These are phyloP conservation scores for Nemania diffusa DNA, from an alignment of 2,329 filamentous ascomycete genomes.

Conservation along the genomic window DNA sequence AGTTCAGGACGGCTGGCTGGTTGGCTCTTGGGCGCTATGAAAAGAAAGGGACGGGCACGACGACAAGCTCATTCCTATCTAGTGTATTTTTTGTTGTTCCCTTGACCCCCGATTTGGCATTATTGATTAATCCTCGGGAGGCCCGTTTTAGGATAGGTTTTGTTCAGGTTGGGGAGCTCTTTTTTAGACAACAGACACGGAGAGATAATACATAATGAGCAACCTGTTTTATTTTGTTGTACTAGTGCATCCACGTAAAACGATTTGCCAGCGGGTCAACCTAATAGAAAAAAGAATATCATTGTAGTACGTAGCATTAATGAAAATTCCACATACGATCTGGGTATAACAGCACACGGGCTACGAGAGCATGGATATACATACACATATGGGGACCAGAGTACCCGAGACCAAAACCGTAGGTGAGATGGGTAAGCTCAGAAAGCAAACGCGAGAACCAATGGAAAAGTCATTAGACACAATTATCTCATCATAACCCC, in stretches of 20 bases:
- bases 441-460: not conserved
- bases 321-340: slow-evolving; percentile 14
- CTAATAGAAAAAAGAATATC: not conserved
- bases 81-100: slow-evolving; percentile 9
- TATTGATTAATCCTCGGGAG: not conserved
- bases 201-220: not conserved
- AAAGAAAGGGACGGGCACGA: slow-evolving; percentile 13
- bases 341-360: slow-evolving; percentile 28
- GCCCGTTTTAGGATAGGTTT: not conserved
- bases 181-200: not conserved
- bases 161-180: not conserved
- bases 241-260: not conserved
- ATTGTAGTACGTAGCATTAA: slow-evolving; percentile 8
- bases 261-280: not conserved
- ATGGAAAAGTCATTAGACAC: slow-evolving; percentile 20
- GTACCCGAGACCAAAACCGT: slow-evolving; percentile 1
- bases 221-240: not conserved
- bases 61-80: slow-evolving; percentile 12
- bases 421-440: not conserved
- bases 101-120: too few species aligned
- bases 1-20: slow-evolving; percentile 27
- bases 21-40: slow-evolving; percentile 6
- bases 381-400: not conserved
- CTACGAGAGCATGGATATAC: slow-evolving; percentile 18
- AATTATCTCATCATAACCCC: slow-evolving; percentile 32